Base-by-base conservation (phyloP, 805 yeast genomes). In the Wickerhamiella brachini region DNA sequence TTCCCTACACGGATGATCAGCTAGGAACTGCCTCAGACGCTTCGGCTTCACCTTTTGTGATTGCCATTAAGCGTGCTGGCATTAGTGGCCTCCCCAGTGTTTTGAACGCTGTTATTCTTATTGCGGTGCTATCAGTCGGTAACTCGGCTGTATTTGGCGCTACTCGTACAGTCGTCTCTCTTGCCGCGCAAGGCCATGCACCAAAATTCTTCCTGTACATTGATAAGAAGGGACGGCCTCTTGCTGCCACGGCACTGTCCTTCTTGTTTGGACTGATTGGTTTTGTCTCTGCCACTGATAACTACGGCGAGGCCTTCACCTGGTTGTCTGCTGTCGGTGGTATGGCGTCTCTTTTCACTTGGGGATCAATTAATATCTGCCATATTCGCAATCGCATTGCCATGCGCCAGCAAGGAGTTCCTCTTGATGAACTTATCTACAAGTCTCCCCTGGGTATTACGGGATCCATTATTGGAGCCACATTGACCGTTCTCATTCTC, bases 281-380 rank as follows among this genome's bases (percentile, higher is more conserved):
- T 48, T 81, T 77, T 64, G 69, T 84, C 42, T 76, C 82, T 44
- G 85, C 85, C 3, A 76, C 83, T 43, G 66, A 72, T 9, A 68
- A 74, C 53, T 71, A 79, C 47, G 44, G 51, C n/a, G 57, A 54
- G 12, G 81, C 82, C 26, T 85, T 85, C 68, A 71, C 71, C 56
- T 85, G 93, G 93, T 66, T 85, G 65, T 70, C 82, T 59, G 83
- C 89, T n/a, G 65, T 85, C 26, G 79, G 86, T 43, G 89, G 89
- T 53, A 69, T 85, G 56, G 79, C 88, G 0, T 80, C 88, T 15
- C 71, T 84, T 53, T 78, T 83, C 67, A 80, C 85, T 38, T 85
- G 95, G 95, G 82, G 80, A 48, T 76, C 86, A 6, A 79, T 84
- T 55, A 79, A 83, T 62, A 66, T 75, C 44, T 77, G 81, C 45